These are phyloP conservation scores for Pichia nakasei DNA, from an alignment of 805 yeast genomes.

Conservation along the genomic window DNA sequence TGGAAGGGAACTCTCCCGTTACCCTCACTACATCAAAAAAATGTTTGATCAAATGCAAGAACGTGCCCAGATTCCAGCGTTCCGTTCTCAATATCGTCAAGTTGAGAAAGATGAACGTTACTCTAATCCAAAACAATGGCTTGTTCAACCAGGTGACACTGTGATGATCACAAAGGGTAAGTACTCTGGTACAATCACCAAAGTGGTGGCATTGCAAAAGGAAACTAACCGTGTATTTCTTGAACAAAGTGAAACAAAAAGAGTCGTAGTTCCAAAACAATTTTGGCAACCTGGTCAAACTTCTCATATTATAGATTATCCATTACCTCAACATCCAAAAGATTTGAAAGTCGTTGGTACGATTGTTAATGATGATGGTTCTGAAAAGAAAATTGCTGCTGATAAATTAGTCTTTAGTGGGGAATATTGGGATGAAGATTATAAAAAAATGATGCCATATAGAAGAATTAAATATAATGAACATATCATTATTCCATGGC, in stretches of 20 bases:
- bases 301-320: constrained; percentile 63
- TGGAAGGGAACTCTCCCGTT: constrained; percentile 23
- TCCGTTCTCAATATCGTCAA: constrained; percentile 18
- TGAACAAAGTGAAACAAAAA: constrained; percentile 58
- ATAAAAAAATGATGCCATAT: constrained; percentile 64
- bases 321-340: constrained; percentile 48
- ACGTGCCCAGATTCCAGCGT: constrained; percentile 26
- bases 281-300: constrained; percentile 67
- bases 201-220: constrained; percentile 50
- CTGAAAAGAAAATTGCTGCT: constrained; percentile 65
- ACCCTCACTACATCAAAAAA: constrained; percentile 22
- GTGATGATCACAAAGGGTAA: constrained; percentile 66
- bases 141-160: constrained; percentile 65
- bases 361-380: constrained; percentile 57
- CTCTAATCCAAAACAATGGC: constrained; percentile 45
- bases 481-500: constrained; percentile 81
- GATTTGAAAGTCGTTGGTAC: constrained; percentile 74
- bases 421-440: constrained; percentile 62
- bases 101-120: constrained; percentile 26
- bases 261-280: constrained; percentile 59
- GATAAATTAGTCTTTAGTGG: constrained; percentile 63
- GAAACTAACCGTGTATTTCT: constrained; percentile 56
- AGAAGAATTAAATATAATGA: constrained; percentile 68
- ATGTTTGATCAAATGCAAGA: constrained; percentile 24
- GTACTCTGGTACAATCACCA: constrained; percentile 66